phyloP scores from a whole-genome alignment of 1,284 basidiomycete genomes.

The Coniophora puteana region DNA sequence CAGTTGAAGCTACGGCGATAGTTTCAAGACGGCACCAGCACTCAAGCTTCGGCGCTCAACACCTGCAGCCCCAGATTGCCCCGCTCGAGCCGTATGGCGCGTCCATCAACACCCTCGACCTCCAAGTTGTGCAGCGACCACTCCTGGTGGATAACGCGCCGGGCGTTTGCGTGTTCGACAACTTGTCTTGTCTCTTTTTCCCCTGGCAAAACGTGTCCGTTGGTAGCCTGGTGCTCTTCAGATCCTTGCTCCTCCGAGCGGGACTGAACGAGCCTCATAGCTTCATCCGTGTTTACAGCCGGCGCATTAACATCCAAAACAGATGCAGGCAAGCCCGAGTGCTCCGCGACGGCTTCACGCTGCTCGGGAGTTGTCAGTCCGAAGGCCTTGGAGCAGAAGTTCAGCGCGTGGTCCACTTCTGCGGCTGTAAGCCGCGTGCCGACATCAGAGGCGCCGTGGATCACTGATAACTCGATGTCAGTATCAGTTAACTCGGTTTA shows the following conservation, averaged over 20 bases:
- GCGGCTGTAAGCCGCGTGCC: slow-evolving; percentile 62
- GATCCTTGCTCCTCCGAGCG: too few relatives aligned
- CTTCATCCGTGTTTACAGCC: slow-evolving; percentile 39
- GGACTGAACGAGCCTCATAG: too few relatives aligned
- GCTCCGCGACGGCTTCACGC: slow-evolving; percentile 24
- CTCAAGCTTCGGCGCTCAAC: too few relatives aligned
- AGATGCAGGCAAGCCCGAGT: slow-evolving; percentile 23
- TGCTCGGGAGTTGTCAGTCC: slow-evolving; percentile 54
- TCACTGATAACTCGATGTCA: slow-evolving; percentile 39
- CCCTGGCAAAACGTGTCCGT: slow-evolving; percentile 24
- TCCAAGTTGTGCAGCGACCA: slow-evolving; percentile 53
- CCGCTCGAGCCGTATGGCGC: slow-evolving; percentile 41
- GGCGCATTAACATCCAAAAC: slow-evolving; percentile 45
- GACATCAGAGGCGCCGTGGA: slow-evolving; percentile 73
- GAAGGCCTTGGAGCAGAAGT: slow-evolving; percentile 57
- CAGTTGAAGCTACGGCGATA: too few relatives aligned
- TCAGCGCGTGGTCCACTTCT: slow-evolving; percentile 62
- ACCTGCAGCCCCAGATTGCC: slow-evolving; percentile 49
- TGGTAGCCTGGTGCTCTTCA: slow-evolving; percentile 14
- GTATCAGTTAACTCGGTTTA: not conserved
- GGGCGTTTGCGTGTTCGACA: slow-evolving; percentile 49
- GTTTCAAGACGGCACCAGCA: too few relatives aligned
- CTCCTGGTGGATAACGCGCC: slow-evolving; percentile 48
- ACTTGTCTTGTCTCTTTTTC: slow-evolving; percentile 38
- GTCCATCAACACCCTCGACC: slow-evolving; percentile 44